Evolutionary conservation across 2,329 filamentous ascomycete species (phyloP).

Genomic region (Penicillium polonicum): DNA sequence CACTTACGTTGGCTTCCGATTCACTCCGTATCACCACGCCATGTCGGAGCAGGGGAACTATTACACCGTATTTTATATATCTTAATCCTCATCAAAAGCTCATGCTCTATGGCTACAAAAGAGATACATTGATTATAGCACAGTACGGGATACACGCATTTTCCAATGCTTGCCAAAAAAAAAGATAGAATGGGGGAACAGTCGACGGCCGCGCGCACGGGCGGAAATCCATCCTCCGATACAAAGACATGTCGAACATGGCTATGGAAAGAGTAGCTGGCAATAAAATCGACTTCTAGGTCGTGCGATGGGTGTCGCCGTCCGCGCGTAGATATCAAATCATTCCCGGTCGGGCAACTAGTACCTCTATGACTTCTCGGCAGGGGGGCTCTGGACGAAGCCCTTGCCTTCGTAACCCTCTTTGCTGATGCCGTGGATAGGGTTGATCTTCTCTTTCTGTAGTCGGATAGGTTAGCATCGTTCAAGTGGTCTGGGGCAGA

Average conservation of each 20-base stretch:
- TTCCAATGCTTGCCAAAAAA: conserved; percentile 35
- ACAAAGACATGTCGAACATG: conserved; percentile 19
- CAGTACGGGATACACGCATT: conserved; percentile 45
- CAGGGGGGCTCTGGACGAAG: conserved; percentile 65
- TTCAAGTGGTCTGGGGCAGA: conserved; percentile 10
- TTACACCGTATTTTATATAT: not conserved
- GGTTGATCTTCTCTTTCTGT: conserved; percentile 80
- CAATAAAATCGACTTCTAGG: not conserved
- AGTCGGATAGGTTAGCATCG: conserved; percentile 20
- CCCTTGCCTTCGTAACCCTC: conserved; percentile 76
- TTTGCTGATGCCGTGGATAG: conserved; percentile 78
- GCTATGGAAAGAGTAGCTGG: conserved; percentile 2
- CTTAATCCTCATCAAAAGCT: not conserved
- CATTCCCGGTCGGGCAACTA: conserved; percentile 21
- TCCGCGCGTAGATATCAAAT: conserved; percentile 23
- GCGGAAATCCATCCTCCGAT: conserved; percentile 9
- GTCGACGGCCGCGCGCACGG: conserved; percentile 13
- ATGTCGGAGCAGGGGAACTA: conserved; percentile 1
- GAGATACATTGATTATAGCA: conserved; percentile 47
- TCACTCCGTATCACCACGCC: conserved; percentile 22
- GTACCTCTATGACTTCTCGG: conserved; percentile 38
- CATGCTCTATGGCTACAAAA: conserved; percentile 41
- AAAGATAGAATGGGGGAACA: conserved; percentile 29
- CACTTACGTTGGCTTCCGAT: conserved; percentile 26
- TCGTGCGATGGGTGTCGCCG: conserved; percentile 3